Base-by-base conservation (phyloP, 1,139 yeast genomes). In the Kodamaea arcana region DNA sequence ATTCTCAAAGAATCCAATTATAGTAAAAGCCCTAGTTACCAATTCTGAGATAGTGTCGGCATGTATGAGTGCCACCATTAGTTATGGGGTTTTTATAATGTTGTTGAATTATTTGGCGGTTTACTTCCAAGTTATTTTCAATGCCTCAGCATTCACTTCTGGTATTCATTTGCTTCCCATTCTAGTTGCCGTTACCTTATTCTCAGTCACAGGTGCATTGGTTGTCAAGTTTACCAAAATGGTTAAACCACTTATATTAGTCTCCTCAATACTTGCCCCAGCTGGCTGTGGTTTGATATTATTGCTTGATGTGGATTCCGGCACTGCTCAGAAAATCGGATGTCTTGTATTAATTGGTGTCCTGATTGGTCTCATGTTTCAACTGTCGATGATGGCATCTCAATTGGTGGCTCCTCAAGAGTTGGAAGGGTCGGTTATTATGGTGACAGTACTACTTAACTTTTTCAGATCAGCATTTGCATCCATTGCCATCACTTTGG, bases 91-190 rank as follows among this genome's bases (percentile, higher is more conserved):
- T 29, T 75, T 76, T 51, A 64, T 78, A 64, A 50, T 66, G 8
- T 43, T 53, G 14, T 48, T 65, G 15, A 64, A 71, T 13, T 78
- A 68, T 46, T 50, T 76, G 31, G 67, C 82, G 4, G 62, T 77
- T 15, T 78, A 72, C 49, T 78, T 78, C 54, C 84, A 80, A 52
- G 72, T 76, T 13, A 67, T 72, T 20, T 60, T 60, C 39, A 59
- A 64, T 35, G 69, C 67, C 16, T 47, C 63, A 15, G 74, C 86
- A 1, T 69, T 75, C 62, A 62, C 67, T 39, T 74, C 86, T 1
- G 85, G 87, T 24, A 58, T 80, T 27, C 73, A 74, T 43, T 52
- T 78, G 43, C 54, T 81, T 21, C 82, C 86, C 1, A 45, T 69
- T 44, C 67, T 80, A 29, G 52, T 81, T 22, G 58, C 80, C 1